These are phyloP conservation scores for Jatropha multifida DNA, from an alignment of 441 rosid genomes.

Conservation along the genomic window DNA sequence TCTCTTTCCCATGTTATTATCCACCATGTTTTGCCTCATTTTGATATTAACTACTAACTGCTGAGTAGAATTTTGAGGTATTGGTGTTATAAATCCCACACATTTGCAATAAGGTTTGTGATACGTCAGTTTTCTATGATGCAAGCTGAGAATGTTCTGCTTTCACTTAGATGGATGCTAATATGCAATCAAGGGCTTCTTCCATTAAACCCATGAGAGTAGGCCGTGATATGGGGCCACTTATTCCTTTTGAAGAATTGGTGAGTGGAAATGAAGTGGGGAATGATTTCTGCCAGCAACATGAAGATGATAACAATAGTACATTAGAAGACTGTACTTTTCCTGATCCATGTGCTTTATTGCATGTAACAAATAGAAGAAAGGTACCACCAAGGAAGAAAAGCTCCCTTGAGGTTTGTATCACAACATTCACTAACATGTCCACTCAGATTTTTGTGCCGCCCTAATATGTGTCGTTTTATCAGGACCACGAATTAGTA, in stretches of 20 bases:
- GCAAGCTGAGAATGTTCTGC: conserved; percentile 17
- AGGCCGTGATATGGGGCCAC: conserved; percentile 54
- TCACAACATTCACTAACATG: conserved; percentile 24
- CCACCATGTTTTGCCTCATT: background rate
- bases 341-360: conserved; percentile 72
- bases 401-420: conserved; percentile 56
- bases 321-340: conserved; percentile 42
- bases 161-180: conserved; percentile 46
- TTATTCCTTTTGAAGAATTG: conserved; percentile 74
- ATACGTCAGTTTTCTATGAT: background rate
- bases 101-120: background rate
- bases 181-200: conserved; percentile 48
- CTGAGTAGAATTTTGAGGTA: background rate
- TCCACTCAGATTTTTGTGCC: conserved; percentile 20
- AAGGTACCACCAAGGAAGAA: conserved; percentile 57
- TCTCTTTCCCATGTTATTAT: background rate
- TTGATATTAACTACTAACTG: background rate
- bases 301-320: conserved; percentile 36
- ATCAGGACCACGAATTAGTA: conserved; percentile 51
- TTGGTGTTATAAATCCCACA: background rate
- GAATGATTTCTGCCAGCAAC: conserved; percentile 37
- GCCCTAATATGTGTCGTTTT: conserved; percentile 32
- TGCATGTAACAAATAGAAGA: conserved; percentile 82
- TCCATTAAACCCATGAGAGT: conserved; percentile 43
- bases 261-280: conserved; percentile 40